Evolutionary conservation across 495 filamentous ascomycete genomes (phyloP), one percentile per base, ranked within the genome.

Genomic region (Penicillium malachiteum): DNA sequence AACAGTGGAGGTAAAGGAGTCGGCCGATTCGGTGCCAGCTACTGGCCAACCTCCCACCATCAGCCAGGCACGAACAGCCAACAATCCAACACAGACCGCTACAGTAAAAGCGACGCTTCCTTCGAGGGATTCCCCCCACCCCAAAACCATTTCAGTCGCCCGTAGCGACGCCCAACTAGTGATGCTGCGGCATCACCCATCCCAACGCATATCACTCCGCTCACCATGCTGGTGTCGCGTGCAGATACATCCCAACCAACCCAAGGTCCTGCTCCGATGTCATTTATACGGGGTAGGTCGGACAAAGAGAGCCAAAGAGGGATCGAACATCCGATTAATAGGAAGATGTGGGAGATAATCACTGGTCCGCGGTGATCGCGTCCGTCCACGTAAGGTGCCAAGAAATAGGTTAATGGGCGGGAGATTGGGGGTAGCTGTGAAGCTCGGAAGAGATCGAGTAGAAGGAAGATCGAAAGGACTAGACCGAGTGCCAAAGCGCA

Each of bases 141-240:
- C 94, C 94, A 99, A 43, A 92, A 81, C 94, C 94, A 99, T 78
- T 96, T 96, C 11, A 81, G 79, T 17, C 82, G 82, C 13, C 94
- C 95, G 68, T 85, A 93, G 9, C 93, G 81, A n/a, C 95, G 78
- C 5, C 94, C 95, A 30, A 97, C 83, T 2, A 99, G 75, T 3
- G 88, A 93, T n/a, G 94, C 94, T 1, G 93, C 94, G 0, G 94
- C 92, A 69, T 99, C 94, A 12, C 94, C 94, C 71, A 98, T 83
- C 3, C 94, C 94, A 18, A 98, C 94, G 65, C 93, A 97, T 5
- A 97, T 81, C 2, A 97, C 87, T 2, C 94, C 94, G 38, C 87
- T 86, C 38, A 96, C 81, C 87, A 97, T 96, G 58, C 86, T 86
- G 39, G 93, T 79, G 60, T 96, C 89, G 18, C 90, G 78, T 7